phyloP scores from a whole-genome alignment of 768 basidiomycete genomes.

The Agrocybe chaxingu region DNA sequence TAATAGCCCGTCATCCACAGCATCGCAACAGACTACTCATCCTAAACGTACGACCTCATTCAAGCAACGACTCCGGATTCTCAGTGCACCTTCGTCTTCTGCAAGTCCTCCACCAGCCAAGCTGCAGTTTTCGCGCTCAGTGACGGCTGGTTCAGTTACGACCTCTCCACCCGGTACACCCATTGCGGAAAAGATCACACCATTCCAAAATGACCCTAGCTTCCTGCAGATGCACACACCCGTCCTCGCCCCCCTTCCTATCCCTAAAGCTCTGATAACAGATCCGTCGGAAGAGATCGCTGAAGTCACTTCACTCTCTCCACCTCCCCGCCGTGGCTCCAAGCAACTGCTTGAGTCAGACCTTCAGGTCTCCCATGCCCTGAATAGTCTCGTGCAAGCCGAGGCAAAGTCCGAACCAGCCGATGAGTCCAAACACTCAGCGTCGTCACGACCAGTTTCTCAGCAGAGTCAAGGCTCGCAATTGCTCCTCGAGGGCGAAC shows the following conservation, averaged over 20 bases:
- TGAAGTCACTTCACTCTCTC: constrained; percentile 46
- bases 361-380: constrained; percentile 5
- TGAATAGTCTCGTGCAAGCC: background rate
- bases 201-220: constrained; percentile 49
- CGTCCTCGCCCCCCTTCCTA: constrained; percentile 33
- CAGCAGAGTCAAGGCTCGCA: constrained; percentile 20
- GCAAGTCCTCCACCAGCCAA: constrained; percentile 19
- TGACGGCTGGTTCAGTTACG: constrained; percentile 16
- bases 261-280: constrained; percentile 23
- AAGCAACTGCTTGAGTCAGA: constrained; percentile 40
- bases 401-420: background rate
- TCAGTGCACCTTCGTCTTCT: constrained; percentile 53
- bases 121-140: constrained; percentile 21
- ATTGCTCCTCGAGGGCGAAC: constrained; percentile 10
- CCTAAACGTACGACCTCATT: constrained; percentile 41
- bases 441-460: constrained; percentile 47
- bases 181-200: constrained; percentile 63
- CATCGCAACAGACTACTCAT: constrained; percentile 15
- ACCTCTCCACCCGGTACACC: constrained; percentile 42
- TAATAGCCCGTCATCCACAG: constrained; percentile 2
- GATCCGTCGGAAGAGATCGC: constrained; percentile 16
- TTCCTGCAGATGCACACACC: constrained; percentile 58
- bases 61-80: constrained; percentile 64
- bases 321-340: constrained; percentile 61
- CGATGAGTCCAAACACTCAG: constrained; percentile 21